Conservation (phyloP, 1,284 basidiomycete genomes). For the Pterula multifida region DNA sequence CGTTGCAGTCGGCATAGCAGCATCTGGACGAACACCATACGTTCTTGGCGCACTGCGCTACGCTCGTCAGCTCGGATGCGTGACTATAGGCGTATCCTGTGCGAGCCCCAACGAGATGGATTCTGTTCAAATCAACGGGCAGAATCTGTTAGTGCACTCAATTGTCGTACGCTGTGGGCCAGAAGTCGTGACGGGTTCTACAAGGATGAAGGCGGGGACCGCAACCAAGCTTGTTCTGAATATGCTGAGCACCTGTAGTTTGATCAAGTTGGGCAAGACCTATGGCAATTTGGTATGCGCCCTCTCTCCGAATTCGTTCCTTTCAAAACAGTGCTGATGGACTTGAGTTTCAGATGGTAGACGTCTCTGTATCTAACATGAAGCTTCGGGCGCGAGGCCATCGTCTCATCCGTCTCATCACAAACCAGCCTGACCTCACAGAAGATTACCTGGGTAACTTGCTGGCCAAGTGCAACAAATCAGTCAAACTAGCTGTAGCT, state of each 20-base stretch:
- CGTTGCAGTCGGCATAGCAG: conserved; percentile 19
- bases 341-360: conserved; percentile 20
- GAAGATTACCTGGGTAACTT: not conserved
- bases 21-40: conserved; percentile 22
- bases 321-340: not conserved
- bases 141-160: not conserved
- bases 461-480: not conserved
- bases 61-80: conserved; percentile 12
- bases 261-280: conserved; percentile 21
- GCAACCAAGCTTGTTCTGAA: conserved; percentile 23
- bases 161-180: conserved; percentile 10
- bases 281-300: conserved; percentile 19
- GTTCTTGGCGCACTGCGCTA: conserved; percentile 19
- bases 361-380: conserved; percentile 18
- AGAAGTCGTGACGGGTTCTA: conserved; percentile 19
- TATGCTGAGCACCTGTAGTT: conserved; percentile 21
- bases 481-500: not conserved
- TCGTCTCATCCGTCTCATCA: conserved; percentile 17
- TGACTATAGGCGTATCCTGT: conserved; percentile 19
- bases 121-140: not conserved
- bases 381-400: conserved; percentile 19
- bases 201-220: conserved; percentile 20
- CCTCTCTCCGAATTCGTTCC: not conserved
- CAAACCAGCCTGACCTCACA: conserved; percentile 6
- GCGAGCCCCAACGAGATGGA: conserved; percentile 15